phyloP scores from a whole-genome alignment of 495 filamentous ascomycete genomes.

The Cenococcum geophilum region DNA sequence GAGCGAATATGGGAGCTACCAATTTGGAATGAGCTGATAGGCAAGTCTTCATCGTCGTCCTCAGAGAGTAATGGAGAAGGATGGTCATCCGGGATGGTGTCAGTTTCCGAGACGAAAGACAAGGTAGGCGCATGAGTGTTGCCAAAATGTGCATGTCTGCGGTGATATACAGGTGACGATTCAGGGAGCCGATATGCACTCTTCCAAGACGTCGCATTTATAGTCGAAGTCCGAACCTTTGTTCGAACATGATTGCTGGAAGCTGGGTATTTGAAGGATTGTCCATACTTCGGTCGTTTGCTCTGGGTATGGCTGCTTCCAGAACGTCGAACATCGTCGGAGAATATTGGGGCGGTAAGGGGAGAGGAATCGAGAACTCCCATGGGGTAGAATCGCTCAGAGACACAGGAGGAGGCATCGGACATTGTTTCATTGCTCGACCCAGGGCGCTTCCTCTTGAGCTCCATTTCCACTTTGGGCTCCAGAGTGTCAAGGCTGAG shows the following conservation, averaged over 20 bases:
- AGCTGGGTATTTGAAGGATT: constrained; percentile 39
- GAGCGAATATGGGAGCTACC: constrained; percentile 52
- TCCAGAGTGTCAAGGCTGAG: constrained; percentile 69
- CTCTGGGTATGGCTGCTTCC: constrained; percentile 44
- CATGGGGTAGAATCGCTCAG: constrained; percentile 49
- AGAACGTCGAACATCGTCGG: constrained; percentile 55
- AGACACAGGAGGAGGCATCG: constrained; percentile 73
- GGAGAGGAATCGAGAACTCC: constrained; percentile 56
- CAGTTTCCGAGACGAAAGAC: constrained; percentile 66
- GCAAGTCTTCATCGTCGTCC: constrained; percentile 73
- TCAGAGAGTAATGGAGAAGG: constrained; percentile 64
- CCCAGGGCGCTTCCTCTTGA: constrained; percentile 56
- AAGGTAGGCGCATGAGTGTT: constrained; percentile 55
- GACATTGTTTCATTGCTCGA: constrained; percentile 62
- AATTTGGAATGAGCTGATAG: constrained; percentile 65
- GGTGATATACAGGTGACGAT: constrained; percentile 71
- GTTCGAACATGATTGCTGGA: constrained; percentile 51
- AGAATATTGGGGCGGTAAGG: constrained; percentile 61
- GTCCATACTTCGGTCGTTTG: constrained; percentile 49
- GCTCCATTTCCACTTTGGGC: constrained; percentile 64
- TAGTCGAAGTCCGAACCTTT: constrained; percentile 64
- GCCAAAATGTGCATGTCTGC: constrained; percentile 55
- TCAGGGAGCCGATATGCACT: constrained; percentile 64
- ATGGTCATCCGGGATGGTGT: constrained; percentile 56
- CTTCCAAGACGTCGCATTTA: constrained; percentile 63